phyloP scores from a whole-genome alignment of 116 monocot species.

The Papilionanthe hybrid region DNA sequence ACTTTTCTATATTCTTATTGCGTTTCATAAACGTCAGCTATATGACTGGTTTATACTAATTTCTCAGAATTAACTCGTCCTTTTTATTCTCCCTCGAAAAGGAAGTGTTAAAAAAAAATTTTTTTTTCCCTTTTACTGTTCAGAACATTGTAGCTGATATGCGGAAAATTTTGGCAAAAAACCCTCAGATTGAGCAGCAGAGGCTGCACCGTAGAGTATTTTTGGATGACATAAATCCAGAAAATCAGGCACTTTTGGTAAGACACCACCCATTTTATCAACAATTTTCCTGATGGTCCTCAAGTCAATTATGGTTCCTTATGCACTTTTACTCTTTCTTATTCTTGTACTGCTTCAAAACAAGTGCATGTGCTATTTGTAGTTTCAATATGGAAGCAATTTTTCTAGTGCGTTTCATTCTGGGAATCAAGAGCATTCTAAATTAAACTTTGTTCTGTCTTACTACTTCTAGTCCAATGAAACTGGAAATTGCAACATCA shows the following conservation, averaged over 20 bases:
- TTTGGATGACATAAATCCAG: slow-evolving; percentile 81
- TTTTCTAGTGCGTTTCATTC: neutral
- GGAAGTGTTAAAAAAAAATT: neutral
- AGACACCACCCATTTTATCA: slow-evolving; percentile 4
- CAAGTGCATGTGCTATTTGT: neutral
- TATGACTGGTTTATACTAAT: neutral
- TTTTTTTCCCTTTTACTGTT: neutral
- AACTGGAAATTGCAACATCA: neutral
- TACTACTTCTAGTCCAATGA: neutral
- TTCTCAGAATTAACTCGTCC: neutral
- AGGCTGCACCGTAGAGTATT: slow-evolving; percentile 94
- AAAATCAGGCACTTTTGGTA: slow-evolving; percentile 94
- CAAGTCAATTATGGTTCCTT: neutral
- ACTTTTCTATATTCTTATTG: neutral
- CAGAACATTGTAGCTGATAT: slow-evolving; percentile 93
- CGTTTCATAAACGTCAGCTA: neutral
- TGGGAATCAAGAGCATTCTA: neutral
- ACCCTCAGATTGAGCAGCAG: slow-evolving; percentile 95
- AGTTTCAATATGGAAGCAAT: neutral
- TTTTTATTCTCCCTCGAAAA: neutral
- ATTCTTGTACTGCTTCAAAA: neutral
- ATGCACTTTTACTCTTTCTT: neutral
- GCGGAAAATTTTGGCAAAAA: slow-evolving; percentile 92
- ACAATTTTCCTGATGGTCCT: neutral
- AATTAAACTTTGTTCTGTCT: neutral